Conservation (phyloP, 2,329 filamentous ascomycete genomes). For the Sporothrix euskadiensis region DNA sequence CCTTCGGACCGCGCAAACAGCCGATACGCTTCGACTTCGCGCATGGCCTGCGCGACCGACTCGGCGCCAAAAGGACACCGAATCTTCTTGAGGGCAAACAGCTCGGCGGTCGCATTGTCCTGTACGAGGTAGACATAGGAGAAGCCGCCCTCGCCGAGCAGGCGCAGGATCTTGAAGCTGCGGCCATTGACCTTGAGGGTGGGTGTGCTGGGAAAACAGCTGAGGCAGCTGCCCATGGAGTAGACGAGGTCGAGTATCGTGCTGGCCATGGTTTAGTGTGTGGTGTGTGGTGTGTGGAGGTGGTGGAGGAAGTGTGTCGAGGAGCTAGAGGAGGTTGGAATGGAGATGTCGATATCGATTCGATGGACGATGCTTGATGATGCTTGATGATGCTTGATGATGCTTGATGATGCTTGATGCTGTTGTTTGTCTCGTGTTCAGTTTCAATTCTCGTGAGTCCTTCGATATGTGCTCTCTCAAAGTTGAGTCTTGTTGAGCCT, state of each 20-base stretch:
- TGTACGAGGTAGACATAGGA: constrained; percentile 99
- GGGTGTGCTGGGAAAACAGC: constrained; percentile 91
- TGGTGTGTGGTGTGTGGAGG: not conserved
- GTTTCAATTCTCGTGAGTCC: not conserved
- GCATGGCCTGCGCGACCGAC: constrained; percentile 90
- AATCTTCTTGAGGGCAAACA: constrained; percentile 98
- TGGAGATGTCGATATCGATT: not conserved
- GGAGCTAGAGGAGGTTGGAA: not conserved
- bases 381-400: not conserved
- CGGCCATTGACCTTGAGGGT: constrained; percentile 93
- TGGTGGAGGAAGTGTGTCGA: not conserved
- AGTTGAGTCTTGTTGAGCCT: not conserved
- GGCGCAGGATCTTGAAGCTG: constrained; percentile 91
- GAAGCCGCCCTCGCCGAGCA: constrained; percentile 97
- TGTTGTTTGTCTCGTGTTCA: not conserved
- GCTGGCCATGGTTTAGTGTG: constrained; percentile 63
- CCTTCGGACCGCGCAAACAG: constrained; percentile 80
- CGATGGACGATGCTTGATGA: not conserved
- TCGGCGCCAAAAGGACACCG: constrained; percentile 97
- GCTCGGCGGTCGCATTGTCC: constrained; percentile 77
- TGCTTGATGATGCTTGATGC: not conserved
- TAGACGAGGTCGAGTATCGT: constrained; percentile 87
- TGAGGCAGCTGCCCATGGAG: constrained; percentile 91
- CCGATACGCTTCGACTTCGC: constrained; percentile 95
- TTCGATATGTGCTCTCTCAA: not conserved